Evolutionary conservation across 257 asterid species (phyloP).

Genomic region (Rauvolfia tetraphylla): DNA sequence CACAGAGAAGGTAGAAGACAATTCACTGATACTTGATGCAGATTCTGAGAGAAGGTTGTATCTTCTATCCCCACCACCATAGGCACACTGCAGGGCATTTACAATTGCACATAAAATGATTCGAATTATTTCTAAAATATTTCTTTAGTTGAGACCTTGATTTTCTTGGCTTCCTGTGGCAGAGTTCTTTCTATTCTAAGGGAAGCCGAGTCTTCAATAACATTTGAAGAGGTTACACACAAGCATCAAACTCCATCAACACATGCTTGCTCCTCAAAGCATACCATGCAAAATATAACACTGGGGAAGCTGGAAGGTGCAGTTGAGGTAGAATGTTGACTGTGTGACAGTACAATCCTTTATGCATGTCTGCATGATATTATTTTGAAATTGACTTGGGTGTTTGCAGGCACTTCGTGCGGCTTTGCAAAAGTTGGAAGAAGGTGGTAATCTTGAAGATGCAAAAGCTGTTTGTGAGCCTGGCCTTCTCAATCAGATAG

Average conservation of each 20-base stretch:
- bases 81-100: background rate
- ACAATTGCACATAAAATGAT: too few relatives aligned
- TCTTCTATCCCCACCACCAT: background rate
- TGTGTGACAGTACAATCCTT: background rate
- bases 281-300: slow-evolving; percentile 44
- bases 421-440: slow-evolving; percentile 60
- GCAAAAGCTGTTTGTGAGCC: slow-evolving; percentile 80
- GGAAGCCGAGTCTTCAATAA: slow-evolving; percentile 51
- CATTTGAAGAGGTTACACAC: slow-evolving; percentile 39
- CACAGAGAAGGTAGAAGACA: slow-evolving; percentile 26
- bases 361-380: background rate
- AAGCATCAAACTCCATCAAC: slow-evolving; percentile 50
- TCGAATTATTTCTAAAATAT: background rate
- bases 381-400: background rate
- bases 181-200: slow-evolving; percentile 57
- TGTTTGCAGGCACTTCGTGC: slow-evolving; percentile 66
- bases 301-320: slow-evolving; percentile 77
- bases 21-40: slow-evolving; percentile 42
- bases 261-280: slow-evolving; percentile 36
- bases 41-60: slow-evolving; percentile 56
- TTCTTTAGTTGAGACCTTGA: background rate
- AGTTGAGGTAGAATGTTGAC: slow-evolving; percentile 50
- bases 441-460: slow-evolving; percentile 67
- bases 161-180: background rate
- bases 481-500: slow-evolving; percentile 60